A percentile compares a stretch with the other conserved stretches of the same genome.
Conservation (phyloP, 2,329 filamentous ascomycete species). For the Neofusicoccum sp. region DNA sequence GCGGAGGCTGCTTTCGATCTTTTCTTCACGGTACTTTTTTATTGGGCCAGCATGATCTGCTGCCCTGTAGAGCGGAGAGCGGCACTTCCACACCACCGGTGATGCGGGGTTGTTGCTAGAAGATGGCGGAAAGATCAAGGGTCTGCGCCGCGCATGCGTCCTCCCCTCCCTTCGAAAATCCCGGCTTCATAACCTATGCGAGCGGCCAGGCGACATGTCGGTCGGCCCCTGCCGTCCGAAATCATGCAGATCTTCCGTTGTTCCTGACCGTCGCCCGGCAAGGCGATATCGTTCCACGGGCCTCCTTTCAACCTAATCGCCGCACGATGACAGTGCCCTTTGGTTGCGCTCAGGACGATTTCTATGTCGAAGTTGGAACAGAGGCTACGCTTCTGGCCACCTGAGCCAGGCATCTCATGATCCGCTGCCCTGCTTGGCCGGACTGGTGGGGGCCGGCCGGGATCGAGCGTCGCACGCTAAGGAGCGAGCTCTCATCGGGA, state of each 20-base stretch:
- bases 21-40: background rate
- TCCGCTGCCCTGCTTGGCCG: too few species aligned
- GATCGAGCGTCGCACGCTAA: too few species aligned
- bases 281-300: background rate
- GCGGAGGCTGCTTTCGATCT: background rate
- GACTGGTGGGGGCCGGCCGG: too few species aligned
- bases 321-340: background rate
- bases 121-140: background rate
- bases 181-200: too few species aligned
- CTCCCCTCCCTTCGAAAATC: too few species aligned
- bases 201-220: background rate
- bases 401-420: too few species aligned
- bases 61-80: background rate
- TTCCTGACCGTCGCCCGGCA: background rate
- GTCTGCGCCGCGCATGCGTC: background rate
- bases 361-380: too few species aligned
- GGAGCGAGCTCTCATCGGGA: too few species aligned
- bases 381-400: too few species aligned
- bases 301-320: background rate
- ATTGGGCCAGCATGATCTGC: background rate
- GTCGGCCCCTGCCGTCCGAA: background rate
- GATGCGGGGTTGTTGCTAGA: background rate
- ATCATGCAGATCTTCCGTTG: conserved; percentile 3
- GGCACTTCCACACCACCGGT: background rate
- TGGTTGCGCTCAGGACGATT: background rate